Conservation (phyloP, 495 filamentous ascomycete genomes). For the Tricharina praecox region DNA sequence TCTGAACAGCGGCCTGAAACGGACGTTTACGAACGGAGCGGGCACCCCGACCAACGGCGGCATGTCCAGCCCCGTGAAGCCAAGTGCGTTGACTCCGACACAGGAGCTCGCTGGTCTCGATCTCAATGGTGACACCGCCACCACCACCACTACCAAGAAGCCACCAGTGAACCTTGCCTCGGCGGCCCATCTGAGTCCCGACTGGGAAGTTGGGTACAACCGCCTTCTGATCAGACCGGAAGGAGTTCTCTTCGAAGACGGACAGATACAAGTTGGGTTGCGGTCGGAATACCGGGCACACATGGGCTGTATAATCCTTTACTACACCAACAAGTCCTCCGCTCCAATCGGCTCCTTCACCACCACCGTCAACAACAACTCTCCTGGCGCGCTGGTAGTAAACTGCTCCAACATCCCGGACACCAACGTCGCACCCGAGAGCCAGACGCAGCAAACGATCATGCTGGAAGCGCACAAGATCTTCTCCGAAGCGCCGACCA, state of each 20-base stretch:
- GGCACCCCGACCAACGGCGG: constrained; percentile 34
- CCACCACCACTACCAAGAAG: too few relatives aligned
- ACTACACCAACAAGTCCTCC: constrained; percentile 85
- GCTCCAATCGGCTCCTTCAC: constrained; percentile 75
- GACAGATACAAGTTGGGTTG: constrained; percentile 80
- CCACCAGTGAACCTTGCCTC: constrained; percentile 68
- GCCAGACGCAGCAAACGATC: constrained; percentile 81
- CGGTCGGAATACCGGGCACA: constrained; percentile 86
- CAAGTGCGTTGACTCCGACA: constrained; percentile 19
- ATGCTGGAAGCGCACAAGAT: constrained; percentile 76
- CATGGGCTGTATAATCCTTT: constrained; percentile 86
- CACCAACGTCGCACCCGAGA: constrained; percentile 52
- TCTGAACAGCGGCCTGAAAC: constrained; percentile 67
- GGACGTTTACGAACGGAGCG: constrained; percentile 46
- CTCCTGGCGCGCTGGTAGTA: constrained; percentile 52
- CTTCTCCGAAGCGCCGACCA: constrained; percentile 73
- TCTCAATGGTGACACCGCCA: constrained; percentile 44
- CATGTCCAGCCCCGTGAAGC: constrained; percentile 29
- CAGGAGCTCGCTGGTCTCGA: constrained; percentile 69
- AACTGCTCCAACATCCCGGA: constrained; percentile 81
- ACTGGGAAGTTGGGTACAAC: constrained; percentile 87
- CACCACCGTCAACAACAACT: constrained; percentile 72
- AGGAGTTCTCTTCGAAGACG: constrained; percentile 86
- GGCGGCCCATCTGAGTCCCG: constrained; percentile 78
- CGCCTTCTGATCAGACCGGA: constrained; percentile 60